Evolutionary conservation across 129 eudicot genomes (phyloP), one percentile per base, ranked within the genome.

Genomic region (Helichrysum umbraculigerum): DNA sequence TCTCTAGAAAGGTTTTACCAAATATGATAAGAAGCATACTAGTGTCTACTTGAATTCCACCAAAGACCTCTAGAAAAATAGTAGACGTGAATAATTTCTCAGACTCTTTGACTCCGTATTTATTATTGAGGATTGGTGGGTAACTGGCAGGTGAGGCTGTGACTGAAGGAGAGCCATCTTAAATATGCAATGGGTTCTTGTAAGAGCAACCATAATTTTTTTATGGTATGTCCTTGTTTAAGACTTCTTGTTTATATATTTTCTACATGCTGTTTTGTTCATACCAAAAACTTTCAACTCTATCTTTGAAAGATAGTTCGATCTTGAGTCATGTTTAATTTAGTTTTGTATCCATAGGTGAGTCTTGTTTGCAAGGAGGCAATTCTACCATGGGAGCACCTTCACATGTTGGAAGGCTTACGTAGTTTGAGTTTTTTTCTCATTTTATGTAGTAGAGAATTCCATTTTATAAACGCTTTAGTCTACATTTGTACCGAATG

Each of bases 101-200:
- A 7, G 28, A 19, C 62, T 57, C 6, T 25, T 71, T 64, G 30
- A 61, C 77, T 71, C 62, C 66, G 77, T 62, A 63, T 50, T 78
- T 78, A 54, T 61, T 71, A 71, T 50, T 74, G 80, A 84, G 78
- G 82, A 88, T 84, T 86, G 89, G 88, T 92, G 91, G 96, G 89
- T 83, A 82, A 87, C 85, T 93, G 95, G 82, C 98, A 90, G 96
- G 93, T 90, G 78, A 88, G 91, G 92, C 85, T 83, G 87, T 84
- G 62, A 91, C 70, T 54, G 88, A 82, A 85, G 96, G 85, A 84
- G 93, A 80, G 62, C 52, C 74, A 82, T 81, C 87, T 78, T 89
- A 76, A 76, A 83, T 62, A 68, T 78, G 81, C 87, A 76, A 83
- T 68, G 83, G 83, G 69, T 83, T 83, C 81, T 86, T 83, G 83